Evolutionary conservation across 768 basidiomycete species (phyloP), one percentile per base, ranked within the genome.

Genomic region (Rhizopogon vulgaris): DNA sequence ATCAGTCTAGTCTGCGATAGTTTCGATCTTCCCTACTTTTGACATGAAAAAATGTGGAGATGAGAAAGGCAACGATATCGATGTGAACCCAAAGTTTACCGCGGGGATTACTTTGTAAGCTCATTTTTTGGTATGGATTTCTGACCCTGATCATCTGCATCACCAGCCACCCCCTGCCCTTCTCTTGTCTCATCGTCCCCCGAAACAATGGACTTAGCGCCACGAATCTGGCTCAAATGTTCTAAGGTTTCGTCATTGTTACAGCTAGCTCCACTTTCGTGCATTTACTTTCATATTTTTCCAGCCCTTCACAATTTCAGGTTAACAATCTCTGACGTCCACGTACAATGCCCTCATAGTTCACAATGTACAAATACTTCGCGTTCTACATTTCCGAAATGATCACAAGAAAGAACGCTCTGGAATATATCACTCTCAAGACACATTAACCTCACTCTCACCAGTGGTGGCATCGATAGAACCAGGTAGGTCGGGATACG

Each of bases 1-100:
- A 1, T 73, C 70, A 14, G 14, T 76, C 25, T 71, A 69, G 61
- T 62, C 69, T 11, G 67, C 71, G 4, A 69, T 69, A 25, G 63
- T 59, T 36, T 52, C 63, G 28, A 58, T 68, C 10, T 60, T 76
- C 25, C 68, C 72, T 3, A 48, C 66, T 2, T 72, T 74, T 54
- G 57, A 57, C 12, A 70, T 76, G 42, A 51, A 43, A 39, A 69
- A 69, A 25, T 58, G 56, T 18, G 61, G 56, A 38, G 62, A 67
- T 39, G 54, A 58, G 36, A 54, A 53, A 38, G 67, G 65, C 18
- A 55, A 61, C 8, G 54, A n/a, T n/a, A n/a, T n/a, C n/a, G n/a
- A n/a, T n/a, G n/a, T n/a, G n/a, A n/a, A n/a, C n/a, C n/a, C n/a
- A n/a, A n/a, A n/a, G n/a, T n/a, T n/a, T n/a, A n/a, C n/a, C n/a